These are phyloP conservation scores for Aspergillus nidulans DNA, from an alignment of 495 filamentous ascomycete species.

Conservation along the genomic window DNA sequence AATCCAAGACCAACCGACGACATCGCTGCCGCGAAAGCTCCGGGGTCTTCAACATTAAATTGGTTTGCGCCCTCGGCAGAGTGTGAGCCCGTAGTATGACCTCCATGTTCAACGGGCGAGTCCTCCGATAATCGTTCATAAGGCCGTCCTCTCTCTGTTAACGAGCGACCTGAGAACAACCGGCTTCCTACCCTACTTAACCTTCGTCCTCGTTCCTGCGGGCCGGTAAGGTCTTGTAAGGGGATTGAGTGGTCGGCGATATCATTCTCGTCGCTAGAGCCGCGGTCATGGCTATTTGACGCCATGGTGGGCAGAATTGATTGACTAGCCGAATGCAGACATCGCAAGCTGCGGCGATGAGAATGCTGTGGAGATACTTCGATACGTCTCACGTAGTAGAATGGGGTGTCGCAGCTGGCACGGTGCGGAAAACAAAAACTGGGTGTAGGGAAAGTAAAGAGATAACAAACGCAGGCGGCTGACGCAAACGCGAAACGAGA, in stretches of 20 bases:
- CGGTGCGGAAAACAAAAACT: neutral
- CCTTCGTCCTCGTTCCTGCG: slow-evolving; percentile 39
- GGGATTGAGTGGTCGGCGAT: slow-evolving; percentile 70
- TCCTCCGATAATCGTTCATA: slow-evolving; percentile 53
- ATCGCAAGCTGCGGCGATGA: slow-evolving; percentile 30
- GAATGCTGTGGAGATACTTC: slow-evolving; percentile 10
- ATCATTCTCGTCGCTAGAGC: slow-evolving; percentile 40
- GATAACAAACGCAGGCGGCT: neutral
- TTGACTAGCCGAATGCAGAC: slow-evolving; percentile 40
- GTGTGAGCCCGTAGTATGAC: slow-evolving; percentile 19
- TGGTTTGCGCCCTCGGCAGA: slow-evolving; percentile 33
- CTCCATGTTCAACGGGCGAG: slow-evolving; percentile 39
- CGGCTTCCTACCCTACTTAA: slow-evolving; percentile 28
- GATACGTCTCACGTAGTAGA: slow-evolving; percentile 3
- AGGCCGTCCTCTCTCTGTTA: slow-evolving; percentile 31
- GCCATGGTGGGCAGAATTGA: slow-evolving; percentile 53
- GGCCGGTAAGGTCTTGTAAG: slow-evolving; percentile 70
- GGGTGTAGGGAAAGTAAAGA: neutral
- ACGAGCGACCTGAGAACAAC: slow-evolving; percentile 35
- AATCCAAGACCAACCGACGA: slow-evolving; percentile 57
- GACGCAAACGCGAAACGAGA: slow-evolving; percentile 5
- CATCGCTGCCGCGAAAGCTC: slow-evolving; percentile 56
- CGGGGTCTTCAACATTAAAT: slow-evolving; percentile 43
- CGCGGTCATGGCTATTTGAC: slow-evolving; percentile 49
- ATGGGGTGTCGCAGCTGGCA: neutral